Conservation (phyloP, 2,329 filamentous ascomycete species). For the Plenodomus biglobosus region DNA sequence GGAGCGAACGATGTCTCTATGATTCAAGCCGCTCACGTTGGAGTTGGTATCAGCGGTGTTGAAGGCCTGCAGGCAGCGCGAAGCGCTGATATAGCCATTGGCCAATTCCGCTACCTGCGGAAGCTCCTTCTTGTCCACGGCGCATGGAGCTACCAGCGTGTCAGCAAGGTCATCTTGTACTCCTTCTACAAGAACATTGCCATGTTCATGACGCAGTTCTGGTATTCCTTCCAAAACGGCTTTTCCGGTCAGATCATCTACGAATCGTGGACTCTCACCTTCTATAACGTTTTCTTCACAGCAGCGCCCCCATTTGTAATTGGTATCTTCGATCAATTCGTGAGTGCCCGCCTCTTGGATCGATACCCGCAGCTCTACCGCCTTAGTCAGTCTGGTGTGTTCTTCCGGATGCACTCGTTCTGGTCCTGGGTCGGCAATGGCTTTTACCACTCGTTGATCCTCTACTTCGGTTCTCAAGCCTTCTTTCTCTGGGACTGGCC, state of each 20-base stretch:
- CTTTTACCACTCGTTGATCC: constrained; percentile 89
- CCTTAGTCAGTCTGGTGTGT: constrained; percentile 87
- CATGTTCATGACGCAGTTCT: constrained; percentile 98
- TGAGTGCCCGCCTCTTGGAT: constrained; percentile 89
- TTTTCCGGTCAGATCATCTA: constrained; percentile 98
- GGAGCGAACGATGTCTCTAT: constrained; percentile 99
- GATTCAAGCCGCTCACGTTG: constrained; percentile 98
- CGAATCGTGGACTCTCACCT: constrained; percentile 98
- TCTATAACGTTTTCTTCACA: constrained; percentile 99
- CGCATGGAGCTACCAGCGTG: constrained; percentile 94
- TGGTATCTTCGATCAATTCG: constrained; percentile 96
- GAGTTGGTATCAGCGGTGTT: constrained; percentile 93
- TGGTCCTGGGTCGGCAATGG: constrained; percentile 91
- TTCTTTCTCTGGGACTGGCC: constrained; percentile 83
- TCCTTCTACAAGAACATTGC: constrained; percentile 99
- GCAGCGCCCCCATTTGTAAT: constrained; percentile 90
- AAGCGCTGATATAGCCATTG: constrained; percentile 93
- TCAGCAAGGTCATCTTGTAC: constrained; percentile 96
- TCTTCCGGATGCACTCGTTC: constrained; percentile 93
- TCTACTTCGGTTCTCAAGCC: constrained; percentile 82
- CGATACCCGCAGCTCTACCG: constrained; percentile 95
- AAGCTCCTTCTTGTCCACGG: constrained; percentile 95
- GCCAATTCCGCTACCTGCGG: constrained; percentile 90
- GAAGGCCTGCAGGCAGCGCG: constrained; percentile 96
- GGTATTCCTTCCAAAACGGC: constrained; percentile 96